Conservation (phyloP, 306 rosid species). For the Malus orientalis region DNA sequence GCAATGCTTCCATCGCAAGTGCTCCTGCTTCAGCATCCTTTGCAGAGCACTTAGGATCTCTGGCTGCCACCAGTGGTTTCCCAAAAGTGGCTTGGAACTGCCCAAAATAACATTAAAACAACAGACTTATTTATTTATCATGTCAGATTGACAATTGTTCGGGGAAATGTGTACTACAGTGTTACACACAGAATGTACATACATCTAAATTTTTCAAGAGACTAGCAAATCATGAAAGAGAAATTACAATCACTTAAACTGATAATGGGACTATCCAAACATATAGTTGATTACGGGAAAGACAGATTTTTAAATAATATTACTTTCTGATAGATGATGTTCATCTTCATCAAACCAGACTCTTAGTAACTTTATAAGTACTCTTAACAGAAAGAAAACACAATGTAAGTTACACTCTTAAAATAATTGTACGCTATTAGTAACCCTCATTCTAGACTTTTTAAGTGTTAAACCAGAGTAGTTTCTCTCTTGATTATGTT, state of each 20-base stretch:
- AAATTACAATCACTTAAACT: neutral
- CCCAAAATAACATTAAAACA: constrained; percentile 22
- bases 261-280: neutral
- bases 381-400: too few species aligned
- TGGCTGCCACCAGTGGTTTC: constrained; percentile 86
- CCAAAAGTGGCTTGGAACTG: constrained; percentile 95
- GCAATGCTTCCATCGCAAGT: constrained; percentile 98
- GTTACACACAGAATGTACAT: neutral
- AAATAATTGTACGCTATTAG: too few species aligned
- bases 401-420: too few species aligned
- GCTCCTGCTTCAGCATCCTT: constrained; percentile 99
- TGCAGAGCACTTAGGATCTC: constrained; percentile 95
- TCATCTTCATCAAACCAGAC: too few species aligned
- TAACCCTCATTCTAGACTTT: too few species aligned
- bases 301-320: too few species aligned
- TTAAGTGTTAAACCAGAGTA: neutral
- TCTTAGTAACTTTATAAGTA: too few species aligned
- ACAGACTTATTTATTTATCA: neutral
- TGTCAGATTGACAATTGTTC: neutral
- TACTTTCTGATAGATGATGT: too few species aligned
- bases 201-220: neutral
- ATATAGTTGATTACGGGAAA: neutral
- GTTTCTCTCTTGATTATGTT: neutral
- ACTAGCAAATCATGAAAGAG: neutral
- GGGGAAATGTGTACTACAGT: neutral